A percentile compares a stretch with the other conserved stretches of the same genome.
Conservation (phyloP, 208 protist genomes). For the Leishmania amazonensis region DNA sequence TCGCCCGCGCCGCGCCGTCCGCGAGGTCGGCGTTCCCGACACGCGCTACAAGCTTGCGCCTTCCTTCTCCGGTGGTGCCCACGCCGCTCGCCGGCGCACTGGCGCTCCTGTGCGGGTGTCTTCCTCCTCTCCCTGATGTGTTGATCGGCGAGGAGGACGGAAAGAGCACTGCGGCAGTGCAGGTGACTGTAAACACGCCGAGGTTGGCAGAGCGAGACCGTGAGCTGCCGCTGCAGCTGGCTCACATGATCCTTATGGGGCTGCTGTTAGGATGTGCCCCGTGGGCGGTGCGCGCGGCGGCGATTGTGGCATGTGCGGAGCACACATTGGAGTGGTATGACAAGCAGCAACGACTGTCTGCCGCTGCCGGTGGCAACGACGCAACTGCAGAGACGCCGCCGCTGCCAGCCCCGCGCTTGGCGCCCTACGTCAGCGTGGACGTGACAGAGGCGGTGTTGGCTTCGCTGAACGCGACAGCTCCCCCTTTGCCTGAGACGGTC, state of each 20-base stretch:
- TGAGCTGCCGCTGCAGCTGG: constrained; percentile 67
- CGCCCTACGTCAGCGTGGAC: constrained; percentile 18
- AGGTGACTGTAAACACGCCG: background rate
- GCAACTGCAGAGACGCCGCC: background rate
- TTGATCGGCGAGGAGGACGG: background rate
- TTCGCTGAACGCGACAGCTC: constrained; percentile 2
- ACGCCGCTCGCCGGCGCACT: constrained; percentile 20
- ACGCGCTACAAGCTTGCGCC: background rate
- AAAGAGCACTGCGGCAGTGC: background rate
- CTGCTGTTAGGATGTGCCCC: constrained; percentile 42
- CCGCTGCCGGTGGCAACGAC: background rate
- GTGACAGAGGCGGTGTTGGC: constrained; percentile 24
- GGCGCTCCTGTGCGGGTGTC: constrained; percentile 20
- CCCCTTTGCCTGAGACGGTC: constrained; percentile 20
- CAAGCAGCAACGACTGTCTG: background rate
- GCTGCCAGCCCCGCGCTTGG: background rate
- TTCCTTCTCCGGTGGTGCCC: background rate
- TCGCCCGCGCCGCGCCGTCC: background rate
- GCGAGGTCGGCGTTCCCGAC: background rate
- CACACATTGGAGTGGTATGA: constrained; percentile 28
- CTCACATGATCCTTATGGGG: constrained; percentile 72
- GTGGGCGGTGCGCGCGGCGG: constrained; percentile 22
- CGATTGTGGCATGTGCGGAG: constrained; percentile 23
- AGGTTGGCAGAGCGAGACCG: constrained; percentile 12
- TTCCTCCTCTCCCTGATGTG: constrained; percentile 1